Base-by-base conservation (phyloP, 176 grass and related monocot species). In the Puya raimondii region DNA sequence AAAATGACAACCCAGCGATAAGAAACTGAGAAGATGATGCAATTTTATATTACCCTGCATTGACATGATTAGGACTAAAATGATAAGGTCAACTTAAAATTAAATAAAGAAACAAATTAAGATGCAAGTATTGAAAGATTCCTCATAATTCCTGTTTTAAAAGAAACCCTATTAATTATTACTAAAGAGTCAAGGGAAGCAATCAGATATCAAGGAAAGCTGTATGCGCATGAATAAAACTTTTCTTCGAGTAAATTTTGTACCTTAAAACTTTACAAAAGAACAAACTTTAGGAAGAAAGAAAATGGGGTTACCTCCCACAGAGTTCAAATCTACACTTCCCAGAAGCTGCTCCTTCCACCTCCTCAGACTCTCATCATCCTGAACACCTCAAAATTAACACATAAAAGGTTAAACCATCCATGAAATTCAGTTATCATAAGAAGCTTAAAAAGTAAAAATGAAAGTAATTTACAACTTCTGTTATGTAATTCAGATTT, bases 261-360 rank as follows among this genome's bases (percentile, higher is more conserved):
- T 8, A 23, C 18, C 11, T 15, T 9, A 50, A 51, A 33, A 18
- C 51, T 33, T 13, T 26, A 12, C 1, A 66, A 26, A 72, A 12
- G 22, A 23, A 67, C 4, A 33, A 65, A 49, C 15, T 53, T 48
- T 64, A 10, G 33, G 4, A 4, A 76, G 63, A 48, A 52, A 75
- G 52, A 10, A 33, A 29, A 66, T 51, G 25, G 15, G 0, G 50
- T 91, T 88, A 90, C 95, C 95, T 93, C 95, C 95, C 0, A 99
- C 90, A 66, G 95, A 88, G 76, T 86, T 94, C 82, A 99, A 80
- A 76, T 99, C 90, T 47, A 99, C 90, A 70, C 86, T 84, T 66
- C 95, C 87, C 2, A 99, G 58, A 17, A 99, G 87, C 76, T 99
- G 90, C 79, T 94, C 90, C 80, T 99, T 99, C 95, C 95, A 99